These are phyloP conservation scores for Neurospora sp. DNA, from an alignment of 495 filamentous ascomycete genomes.

Conservation along the genomic window DNA sequence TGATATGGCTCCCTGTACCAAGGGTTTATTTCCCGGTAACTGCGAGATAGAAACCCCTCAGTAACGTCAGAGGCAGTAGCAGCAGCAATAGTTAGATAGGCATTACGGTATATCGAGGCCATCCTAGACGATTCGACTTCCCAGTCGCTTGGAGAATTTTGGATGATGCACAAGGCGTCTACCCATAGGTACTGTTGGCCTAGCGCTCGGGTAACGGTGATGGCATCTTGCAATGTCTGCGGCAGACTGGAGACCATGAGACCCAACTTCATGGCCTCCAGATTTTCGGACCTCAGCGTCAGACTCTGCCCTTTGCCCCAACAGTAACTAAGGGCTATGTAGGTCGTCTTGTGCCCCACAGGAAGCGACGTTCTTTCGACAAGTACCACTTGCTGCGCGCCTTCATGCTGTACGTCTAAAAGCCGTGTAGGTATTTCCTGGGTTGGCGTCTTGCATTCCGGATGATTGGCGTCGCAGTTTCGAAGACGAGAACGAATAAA, in stretches of 20 bases:
- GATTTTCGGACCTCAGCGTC: neutral
- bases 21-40: neutral
- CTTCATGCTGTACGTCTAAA: neutral
- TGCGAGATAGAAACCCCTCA: slow-evolving; percentile 1
- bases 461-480: neutral
- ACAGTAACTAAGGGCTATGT: slow-evolving; percentile 2
- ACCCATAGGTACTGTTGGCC: neutral
- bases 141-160: slow-evolving; percentile 3
- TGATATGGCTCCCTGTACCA: neutral
- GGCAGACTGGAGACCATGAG: neutral
- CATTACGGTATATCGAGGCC: slow-evolving; percentile 5
- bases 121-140: slow-evolving; percentile 4
- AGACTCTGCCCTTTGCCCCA: neutral
- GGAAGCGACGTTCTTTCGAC: neutral
- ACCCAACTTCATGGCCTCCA: neutral
- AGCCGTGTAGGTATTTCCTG: neutral
- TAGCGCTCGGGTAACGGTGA: neutral
- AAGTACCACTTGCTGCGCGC: neutral
- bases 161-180: slow-evolving; percentile 4
- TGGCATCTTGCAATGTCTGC: slow-evolving; percentile 1
- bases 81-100: slow-evolving; percentile 3
- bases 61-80: neutral
- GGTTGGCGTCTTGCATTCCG: neutral
- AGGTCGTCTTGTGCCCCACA: neutral
- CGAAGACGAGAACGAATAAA: slow-evolving; percentile 1